Conservation (phyloP, 2,329 filamentous ascomycete genomes). For the Reticulascus tulasneorum region DNA sequence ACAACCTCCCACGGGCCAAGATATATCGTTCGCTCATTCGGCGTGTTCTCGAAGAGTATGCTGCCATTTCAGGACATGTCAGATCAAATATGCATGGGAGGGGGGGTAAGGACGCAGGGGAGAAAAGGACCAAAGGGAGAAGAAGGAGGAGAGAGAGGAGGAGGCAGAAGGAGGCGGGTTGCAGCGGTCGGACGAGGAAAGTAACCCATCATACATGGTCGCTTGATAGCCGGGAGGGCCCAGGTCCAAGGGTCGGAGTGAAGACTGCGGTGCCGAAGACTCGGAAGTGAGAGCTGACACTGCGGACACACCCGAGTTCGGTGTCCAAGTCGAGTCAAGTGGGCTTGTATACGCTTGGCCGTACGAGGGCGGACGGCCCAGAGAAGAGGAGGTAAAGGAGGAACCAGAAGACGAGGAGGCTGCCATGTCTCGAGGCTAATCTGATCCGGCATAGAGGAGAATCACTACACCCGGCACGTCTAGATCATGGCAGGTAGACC, state of each 20-base stretch:
- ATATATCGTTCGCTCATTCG: constrained; percentile 45
- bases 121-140: background rate
- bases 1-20: constrained; percentile 51
- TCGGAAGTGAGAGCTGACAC: constrained; percentile 37
- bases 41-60: constrained; percentile 46
- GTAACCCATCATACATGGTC: constrained; percentile 39
- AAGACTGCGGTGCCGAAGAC: constrained; percentile 34
- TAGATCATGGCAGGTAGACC: too few species aligned
- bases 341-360: constrained; percentile 38
- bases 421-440: constrained; percentile 28
- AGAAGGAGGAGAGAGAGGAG: background rate
- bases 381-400: constrained; percentile 43
- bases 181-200: constrained; percentile 14
- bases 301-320: constrained; percentile 38
- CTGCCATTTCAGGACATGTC: constrained; percentile 23
- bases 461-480: too few species aligned
- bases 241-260: constrained; percentile 43
- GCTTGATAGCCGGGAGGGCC: constrained; percentile 51
- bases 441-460: too few species aligned
- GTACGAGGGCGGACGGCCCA: constrained; percentile 37
- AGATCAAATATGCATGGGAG: constrained; percentile 1
- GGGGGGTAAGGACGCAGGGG: too few species aligned
- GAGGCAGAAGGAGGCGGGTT: constrained; percentile 1
- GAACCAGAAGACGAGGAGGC: constrained; percentile 43
- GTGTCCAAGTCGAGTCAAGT: constrained; percentile 42